A percentile compares a stretch with the other conserved stretches of the same genome.
These are phyloP conservation scores for Citrus maxima DNA, from an alignment of 345 rosid genomes.

Conservation along the genomic window DNA sequence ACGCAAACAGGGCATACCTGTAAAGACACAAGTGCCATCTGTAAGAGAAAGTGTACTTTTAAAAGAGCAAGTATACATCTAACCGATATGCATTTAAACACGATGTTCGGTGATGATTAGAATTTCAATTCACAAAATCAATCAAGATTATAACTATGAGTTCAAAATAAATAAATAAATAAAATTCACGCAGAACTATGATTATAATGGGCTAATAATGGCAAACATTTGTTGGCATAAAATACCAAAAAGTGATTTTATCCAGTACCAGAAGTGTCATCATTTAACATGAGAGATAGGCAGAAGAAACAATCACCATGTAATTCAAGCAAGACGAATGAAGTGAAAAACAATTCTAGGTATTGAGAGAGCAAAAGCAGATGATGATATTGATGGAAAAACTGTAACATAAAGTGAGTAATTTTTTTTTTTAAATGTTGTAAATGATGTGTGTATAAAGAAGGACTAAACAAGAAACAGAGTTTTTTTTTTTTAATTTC, in stretches of 20 bases:
- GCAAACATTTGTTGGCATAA: neutral
- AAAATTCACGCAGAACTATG: neutral
- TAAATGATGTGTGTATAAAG: no score
- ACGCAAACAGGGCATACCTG: constrained; percentile 66
- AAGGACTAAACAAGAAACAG: no score
- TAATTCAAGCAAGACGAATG: neutral
- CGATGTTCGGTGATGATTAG: neutral
- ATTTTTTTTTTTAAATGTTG: no score
- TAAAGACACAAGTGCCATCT: constrained; percentile 8
- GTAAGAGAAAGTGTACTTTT: neutral
- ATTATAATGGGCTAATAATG: neutral
- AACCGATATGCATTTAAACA: neutral
- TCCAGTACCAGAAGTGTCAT: neutral
- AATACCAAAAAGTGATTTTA: neutral
- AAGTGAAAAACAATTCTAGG: neutral
- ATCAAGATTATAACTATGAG: neutral
- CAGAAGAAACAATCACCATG: neutral
- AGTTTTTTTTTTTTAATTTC: neutral
- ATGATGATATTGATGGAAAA: no score
- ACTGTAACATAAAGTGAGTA: no score
- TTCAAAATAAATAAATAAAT: no score
- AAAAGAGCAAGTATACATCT: neutral
- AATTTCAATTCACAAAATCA: neutral
- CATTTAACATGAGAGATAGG: neutral
- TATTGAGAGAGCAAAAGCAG: neutral